Base-by-base conservation (phyloP, 1,284 basidiomycete species). In the Flammula alnicola region DNA sequence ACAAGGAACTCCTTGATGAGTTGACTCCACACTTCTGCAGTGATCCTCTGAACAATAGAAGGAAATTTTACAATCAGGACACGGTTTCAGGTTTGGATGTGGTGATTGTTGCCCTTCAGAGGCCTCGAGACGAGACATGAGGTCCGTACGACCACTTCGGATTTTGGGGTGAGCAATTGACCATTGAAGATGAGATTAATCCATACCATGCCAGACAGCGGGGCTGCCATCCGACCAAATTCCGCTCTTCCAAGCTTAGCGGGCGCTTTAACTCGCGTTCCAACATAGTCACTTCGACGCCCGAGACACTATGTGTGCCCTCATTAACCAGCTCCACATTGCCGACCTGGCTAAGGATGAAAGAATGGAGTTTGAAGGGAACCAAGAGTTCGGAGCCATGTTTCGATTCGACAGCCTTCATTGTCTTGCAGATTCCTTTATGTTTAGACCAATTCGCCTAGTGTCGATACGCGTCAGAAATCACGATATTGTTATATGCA, bases 161-260 rank as follows among this genome's bases (percentile, higher is more conserved):
- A 49, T 19, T 22, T 12, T 47, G 5, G 20, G 14, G 32, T 9
- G 19, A 30, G 11, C n/a, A n/a, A 38, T 23, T 12, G 3, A 9
- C 23, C 14, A 12, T 12, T 25, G 33, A 14, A 27, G 10, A 44
- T 29, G 39, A 38, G 29, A 23, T n/a, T 32, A 41, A 16, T n/a
- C 12, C 62, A 23, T 55, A 72, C 70, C 69, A 72, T 7, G 59
- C 65, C 37, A 69, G 61, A 45, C 72, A 74, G 10, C 64, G 62
- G 1, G 71, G 69, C 47, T 72, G 65, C 59, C 60, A 70, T 20
- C 55, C 61, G 1, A 70, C 39, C 6, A 72, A 30, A 41, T 69
- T 69, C 3, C 56, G 57, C 45, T 72, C 70, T 7, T 51, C 20
- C 16, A 59, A 37, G 8, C 46, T 59, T 7, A 61, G 47, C 0